These are phyloP conservation scores for Termitomyces sp. DNA, from an alignment of 768 basidiomycete genomes.

Conservation along the genomic window DNA sequence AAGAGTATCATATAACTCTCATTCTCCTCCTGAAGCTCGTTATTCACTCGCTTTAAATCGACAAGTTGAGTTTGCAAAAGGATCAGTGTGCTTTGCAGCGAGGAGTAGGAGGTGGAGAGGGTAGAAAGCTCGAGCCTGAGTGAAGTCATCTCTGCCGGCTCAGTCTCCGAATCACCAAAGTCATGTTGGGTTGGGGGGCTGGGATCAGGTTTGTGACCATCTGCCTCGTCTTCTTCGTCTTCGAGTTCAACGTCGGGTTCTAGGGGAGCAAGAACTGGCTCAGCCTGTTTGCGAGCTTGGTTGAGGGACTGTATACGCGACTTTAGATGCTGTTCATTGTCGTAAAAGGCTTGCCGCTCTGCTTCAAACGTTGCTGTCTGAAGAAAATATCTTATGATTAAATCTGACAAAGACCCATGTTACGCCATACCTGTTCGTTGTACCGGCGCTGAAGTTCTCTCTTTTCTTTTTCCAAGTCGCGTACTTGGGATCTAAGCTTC, in stretches of 20 bases:
- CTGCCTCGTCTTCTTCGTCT: constrained; percentile 30
- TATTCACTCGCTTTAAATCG: constrained; percentile 86
- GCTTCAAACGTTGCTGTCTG: constrained; percentile 88
- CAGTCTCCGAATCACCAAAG: constrained; percentile 61
- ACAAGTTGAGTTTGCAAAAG: constrained; percentile 80
- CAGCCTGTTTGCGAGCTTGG: constrained; percentile 57
- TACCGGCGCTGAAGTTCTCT: constrained; percentile 78
- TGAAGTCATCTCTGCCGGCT: constrained; percentile 86
- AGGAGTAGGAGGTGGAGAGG: constrained; percentile 79
- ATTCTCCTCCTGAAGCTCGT: constrained; percentile 90
- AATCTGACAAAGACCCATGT: background rate
- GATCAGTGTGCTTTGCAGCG: constrained; percentile 80
- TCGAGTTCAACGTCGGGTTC: constrained; percentile 41
- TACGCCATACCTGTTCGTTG: constrained; percentile 70
- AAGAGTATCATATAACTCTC: constrained; percentile 95
- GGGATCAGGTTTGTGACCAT: constrained; percentile 11
- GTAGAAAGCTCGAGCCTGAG: constrained; percentile 82
- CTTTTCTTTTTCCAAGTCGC: constrained; percentile 88
- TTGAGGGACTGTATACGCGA: constrained; percentile 81
- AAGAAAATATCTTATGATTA: constrained; percentile 12
- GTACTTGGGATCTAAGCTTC: constrained; percentile 75
- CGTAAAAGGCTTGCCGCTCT: constrained; percentile 88
- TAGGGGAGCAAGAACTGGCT: constrained; percentile 29
- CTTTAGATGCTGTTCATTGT: constrained; percentile 91
- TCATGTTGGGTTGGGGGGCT: constrained; percentile 36